Evolutionary conservation across 2,329 filamentous ascomycete genomes (phyloP).

Genomic region (Fusarium oxysporum): DNA sequence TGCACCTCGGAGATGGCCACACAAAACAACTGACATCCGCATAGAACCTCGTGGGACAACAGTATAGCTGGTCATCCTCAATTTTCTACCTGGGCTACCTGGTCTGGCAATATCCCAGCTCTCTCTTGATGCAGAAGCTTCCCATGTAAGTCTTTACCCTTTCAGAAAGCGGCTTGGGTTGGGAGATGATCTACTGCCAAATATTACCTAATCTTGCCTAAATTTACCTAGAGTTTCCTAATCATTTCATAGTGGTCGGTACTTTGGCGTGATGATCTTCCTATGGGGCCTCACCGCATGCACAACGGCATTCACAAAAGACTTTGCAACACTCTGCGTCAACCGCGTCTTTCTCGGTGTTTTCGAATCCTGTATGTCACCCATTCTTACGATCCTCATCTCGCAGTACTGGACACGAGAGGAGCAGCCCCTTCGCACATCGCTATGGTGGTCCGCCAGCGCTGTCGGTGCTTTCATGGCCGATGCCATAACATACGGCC

Average conservation of each 20-base stretch:
- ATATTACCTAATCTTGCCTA: too few relatives aligned
- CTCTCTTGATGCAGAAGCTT: neutral
- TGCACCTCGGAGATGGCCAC: fast-evolving
- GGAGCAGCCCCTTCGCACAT: neutral
- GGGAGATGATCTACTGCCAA: too few relatives aligned
- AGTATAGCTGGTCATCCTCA: neutral
- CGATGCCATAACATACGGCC: neutral
- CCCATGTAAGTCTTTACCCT: neutral
- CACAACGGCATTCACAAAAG: neutral
- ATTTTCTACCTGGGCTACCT: neutral
- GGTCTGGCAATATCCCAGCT: neutral
- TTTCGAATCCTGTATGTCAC: neutral
- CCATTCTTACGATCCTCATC: neutral
- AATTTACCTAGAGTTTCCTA: too few relatives aligned
- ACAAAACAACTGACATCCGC: fast-evolving
- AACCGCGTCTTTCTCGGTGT: neutral
- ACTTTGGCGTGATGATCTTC: neutral
- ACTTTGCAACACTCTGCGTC: neutral
- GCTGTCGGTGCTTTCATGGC: neutral
- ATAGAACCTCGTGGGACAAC: fast-evolving
- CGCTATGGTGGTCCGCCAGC: neutral
- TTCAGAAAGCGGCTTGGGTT: too few relatives aligned
- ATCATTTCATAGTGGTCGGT: fast-evolving
- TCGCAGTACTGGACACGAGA: neutral
- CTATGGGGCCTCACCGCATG: neutral